These are phyloP conservation scores for Chionographis japonica DNA, from an alignment of 106 monocot species.

Conservation along the genomic window DNA sequence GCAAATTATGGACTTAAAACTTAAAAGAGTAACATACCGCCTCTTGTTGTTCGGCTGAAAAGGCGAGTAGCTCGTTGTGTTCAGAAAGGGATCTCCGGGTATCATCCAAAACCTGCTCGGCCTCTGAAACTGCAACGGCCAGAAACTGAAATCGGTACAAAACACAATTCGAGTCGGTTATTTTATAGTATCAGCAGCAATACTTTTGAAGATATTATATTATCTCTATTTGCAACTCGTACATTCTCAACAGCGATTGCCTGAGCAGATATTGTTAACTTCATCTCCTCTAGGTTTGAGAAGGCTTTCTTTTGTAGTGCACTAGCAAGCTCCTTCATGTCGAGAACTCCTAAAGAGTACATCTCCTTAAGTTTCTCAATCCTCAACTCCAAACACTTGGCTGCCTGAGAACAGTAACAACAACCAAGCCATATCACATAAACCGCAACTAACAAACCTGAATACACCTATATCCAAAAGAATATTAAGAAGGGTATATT, in stretches of 20 bases:
- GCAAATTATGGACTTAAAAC: not conserved
- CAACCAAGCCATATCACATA: not conserved
- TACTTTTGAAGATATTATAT: not conserved
- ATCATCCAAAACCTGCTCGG: slow-evolving; percentile 43
- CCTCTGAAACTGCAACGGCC: slow-evolving; percentile 41
- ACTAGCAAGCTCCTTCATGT: slow-evolving; percentile 40
- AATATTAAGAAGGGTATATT: not conserved
- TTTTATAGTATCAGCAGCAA: not conserved
- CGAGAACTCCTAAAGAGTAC: slow-evolving; percentile 36
- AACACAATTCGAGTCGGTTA: not conserved
- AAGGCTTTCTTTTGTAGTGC: slow-evolving; percentile 24
- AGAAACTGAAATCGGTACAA: slow-evolving; percentile 46
- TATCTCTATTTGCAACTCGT: slow-evolving; percentile 1
- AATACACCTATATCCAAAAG: too few relatives aligned
- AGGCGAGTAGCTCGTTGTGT: slow-evolving; percentile 35
- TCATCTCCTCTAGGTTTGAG: slow-evolving; percentile 38
- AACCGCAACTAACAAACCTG: too few relatives aligned
- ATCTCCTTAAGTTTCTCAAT: slow-evolving; percentile 40
- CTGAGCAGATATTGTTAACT: slow-evolving; percentile 18
- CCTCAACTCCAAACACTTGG: slow-evolving; percentile 36
- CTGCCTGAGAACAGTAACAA: slow-evolving; percentile 26
- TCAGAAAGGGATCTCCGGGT: slow-evolving; percentile 37
- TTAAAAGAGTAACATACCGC: slow-evolving; percentile 20
- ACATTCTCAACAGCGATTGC: slow-evolving; percentile 49
- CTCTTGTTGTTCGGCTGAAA: slow-evolving; percentile 49